A percentile compares a stretch with the other conserved stretches of the same genome.
Evolutionary conservation across 2,329 filamentous ascomycete genomes (phyloP).

Genomic region (Cladosporium sp.): DNA sequence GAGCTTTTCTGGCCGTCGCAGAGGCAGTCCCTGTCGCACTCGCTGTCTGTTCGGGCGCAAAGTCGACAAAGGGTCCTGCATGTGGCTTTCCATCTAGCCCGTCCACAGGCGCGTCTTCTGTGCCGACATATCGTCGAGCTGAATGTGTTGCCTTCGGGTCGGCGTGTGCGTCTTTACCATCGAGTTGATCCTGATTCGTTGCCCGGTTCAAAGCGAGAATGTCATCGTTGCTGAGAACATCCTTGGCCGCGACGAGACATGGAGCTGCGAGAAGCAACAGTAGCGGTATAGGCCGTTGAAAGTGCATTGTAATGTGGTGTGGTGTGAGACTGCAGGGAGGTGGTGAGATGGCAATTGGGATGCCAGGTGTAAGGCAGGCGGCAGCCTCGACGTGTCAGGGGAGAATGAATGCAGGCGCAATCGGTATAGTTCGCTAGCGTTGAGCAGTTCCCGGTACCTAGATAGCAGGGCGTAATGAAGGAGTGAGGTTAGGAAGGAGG

Average conservation of each 20-base stretch:
- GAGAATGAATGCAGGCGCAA: too few relatives aligned
- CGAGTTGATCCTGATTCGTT: neutral
- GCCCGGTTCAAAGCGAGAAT: constrained; percentile 23
- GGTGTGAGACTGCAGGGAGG: neutral
- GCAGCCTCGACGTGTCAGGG: neutral
- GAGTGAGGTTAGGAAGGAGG: too few relatives aligned
- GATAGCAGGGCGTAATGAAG: too few relatives aligned
- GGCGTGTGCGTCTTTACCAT: neutral
- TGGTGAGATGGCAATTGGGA: neutral
- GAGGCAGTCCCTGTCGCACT: constrained; percentile 25
- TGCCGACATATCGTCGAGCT: constrained; percentile 42
- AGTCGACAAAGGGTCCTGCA: constrained; percentile 71
- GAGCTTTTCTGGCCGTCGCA: constrained; percentile 27
- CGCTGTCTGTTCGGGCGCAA: constrained; percentile 27
- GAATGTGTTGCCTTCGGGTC: constrained; percentile 21
- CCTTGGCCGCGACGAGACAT: constrained; percentile 50
- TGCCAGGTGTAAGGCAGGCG: neutral
- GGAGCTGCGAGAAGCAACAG: constrained; percentile 53
- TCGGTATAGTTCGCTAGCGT: too few relatives aligned
- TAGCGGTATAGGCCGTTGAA: constrained; percentile 45
- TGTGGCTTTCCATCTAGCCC: constrained; percentile 92
- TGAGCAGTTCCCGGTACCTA: too few relatives aligned
- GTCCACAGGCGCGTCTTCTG: constrained; percentile 83
- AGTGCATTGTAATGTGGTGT: constrained; percentile 49
- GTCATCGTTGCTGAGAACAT: constrained; percentile 23